These are phyloP conservation scores for Forsythia suspensa DNA, from an alignment of 257 asterid genomes.

Conservation along the genomic window DNA sequence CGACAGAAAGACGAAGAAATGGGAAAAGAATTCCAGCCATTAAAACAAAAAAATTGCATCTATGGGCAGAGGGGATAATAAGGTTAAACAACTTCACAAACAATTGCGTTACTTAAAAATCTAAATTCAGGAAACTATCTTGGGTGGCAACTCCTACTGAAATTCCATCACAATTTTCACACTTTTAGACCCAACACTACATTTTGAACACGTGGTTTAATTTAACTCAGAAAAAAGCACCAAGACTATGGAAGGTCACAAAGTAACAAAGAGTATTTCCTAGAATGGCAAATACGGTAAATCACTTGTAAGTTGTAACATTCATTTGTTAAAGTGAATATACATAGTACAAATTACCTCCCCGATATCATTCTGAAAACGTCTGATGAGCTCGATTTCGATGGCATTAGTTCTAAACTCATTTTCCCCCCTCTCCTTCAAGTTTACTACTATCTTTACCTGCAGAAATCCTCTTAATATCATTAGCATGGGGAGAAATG, in stretches of 20 bases:
- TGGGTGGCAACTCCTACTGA: too few species aligned
- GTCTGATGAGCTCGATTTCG: conserved; percentile 80
- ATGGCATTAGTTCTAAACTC: conserved; percentile 84
- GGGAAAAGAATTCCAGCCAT: not conserved
- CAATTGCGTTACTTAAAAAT: too few species aligned
- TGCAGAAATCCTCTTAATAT: conserved; percentile 29
- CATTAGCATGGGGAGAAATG: conserved; percentile 3
- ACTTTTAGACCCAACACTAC: not conserved
- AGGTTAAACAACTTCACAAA: too few species aligned
- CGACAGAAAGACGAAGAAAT: not conserved
- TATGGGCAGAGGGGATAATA: too few species aligned
- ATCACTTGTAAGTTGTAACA: not conserved
- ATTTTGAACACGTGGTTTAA: not conserved
- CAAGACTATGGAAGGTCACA: not conserved
- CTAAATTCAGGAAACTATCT: too few species aligned
- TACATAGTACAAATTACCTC: conserved; percentile 52
- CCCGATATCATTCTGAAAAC: conserved; percentile 82
- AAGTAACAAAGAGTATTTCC: not conserved
- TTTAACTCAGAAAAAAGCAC: not conserved
- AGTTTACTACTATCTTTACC: conserved; percentile 87
- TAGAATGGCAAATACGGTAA: not conserved
- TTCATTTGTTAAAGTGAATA: conserved; percentile 1
- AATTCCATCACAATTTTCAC: not conserved
- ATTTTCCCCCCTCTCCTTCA: conserved; percentile 95
- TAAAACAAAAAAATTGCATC: too few species aligned